Conservation (phyloP, 371 early-diverging fungal genomes). For the Mortierella sp. region DNA sequence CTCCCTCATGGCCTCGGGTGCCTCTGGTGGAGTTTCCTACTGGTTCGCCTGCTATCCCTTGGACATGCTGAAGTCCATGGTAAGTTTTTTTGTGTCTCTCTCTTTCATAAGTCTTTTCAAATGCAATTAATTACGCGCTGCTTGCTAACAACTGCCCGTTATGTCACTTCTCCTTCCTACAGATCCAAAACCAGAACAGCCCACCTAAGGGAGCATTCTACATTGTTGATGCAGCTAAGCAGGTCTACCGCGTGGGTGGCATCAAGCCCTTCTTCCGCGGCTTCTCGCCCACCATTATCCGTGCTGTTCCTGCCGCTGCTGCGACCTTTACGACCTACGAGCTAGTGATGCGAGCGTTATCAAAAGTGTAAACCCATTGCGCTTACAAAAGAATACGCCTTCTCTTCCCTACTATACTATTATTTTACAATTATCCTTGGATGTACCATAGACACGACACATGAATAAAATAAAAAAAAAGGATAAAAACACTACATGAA, state of each 20-base stretch:
- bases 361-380: slow-evolving; percentile 11
- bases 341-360: slow-evolving; percentile 67
- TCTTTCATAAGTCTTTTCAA: not conserved
- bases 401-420: too few relatives aligned
- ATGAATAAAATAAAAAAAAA: not conserved
- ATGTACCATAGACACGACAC: slow-evolving; percentile 19
- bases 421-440: slow-evolving; percentile 5
- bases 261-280: slow-evolving; percentile 73
- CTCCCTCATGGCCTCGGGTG: slow-evolving; percentile 80
- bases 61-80: slow-evolving; percentile 87
- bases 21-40: slow-evolving; percentile 82
- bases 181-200: slow-evolving; percentile 71
- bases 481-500: not conserved
- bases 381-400: not conserved
- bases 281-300: slow-evolving; percentile 68
- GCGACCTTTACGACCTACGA: slow-evolving; percentile 88
- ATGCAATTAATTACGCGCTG: not conserved
- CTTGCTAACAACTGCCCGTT: not conserved
- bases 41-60: slow-evolving; percentile 90
- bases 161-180: not conserved
- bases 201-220: slow-evolving; percentile 75
- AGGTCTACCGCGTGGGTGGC: slow-evolving; percentile 70
- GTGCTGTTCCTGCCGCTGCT: slow-evolving; percentile 80
- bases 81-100: slow-evolving; percentile 44
- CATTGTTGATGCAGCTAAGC: slow-evolving; percentile 63